Evolutionary conservation across 495 filamentous ascomycete species (phyloP).

Genomic region (Xylaria nigripes): DNA sequence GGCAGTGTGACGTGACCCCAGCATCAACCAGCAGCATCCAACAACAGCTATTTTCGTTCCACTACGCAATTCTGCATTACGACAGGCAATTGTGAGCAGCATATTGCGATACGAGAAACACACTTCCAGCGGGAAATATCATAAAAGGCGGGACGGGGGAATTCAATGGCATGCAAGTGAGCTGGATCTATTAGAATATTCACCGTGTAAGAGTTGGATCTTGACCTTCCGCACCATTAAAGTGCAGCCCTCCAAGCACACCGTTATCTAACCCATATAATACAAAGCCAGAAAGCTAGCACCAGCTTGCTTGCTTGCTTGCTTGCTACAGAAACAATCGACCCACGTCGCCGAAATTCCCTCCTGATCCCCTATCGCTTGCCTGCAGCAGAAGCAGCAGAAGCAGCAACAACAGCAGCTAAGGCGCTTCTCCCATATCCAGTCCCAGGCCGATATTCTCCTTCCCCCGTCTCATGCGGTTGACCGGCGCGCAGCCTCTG

Average conservation of each 20-base stretch:
- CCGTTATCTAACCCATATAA: background rate
- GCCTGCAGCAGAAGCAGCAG: too few relatives aligned
- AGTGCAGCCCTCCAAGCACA: background rate
- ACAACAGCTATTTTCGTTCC: background rate
- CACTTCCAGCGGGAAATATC: background rate
- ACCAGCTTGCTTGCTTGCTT: background rate
- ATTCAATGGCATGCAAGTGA: constrained; percentile 6
- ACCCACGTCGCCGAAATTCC: background rate
- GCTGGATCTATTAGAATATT: background rate
- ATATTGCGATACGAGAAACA: constrained; percentile 2
- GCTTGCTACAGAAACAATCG: background rate
- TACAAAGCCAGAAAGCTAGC: background rate
- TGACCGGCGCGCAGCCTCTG: constrained; percentile 26
- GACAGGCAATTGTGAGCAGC: background rate
- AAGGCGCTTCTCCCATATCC: background rate
- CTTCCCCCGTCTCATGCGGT: constrained; percentile 28
- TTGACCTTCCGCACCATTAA: background rate
- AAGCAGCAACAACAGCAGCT: too few relatives aligned
- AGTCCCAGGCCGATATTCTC: constrained; percentile 4
- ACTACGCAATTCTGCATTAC: background rate
- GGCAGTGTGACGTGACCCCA: constrained; percentile 4
- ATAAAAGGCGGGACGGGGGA: background rate
- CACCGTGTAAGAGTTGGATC: background rate
- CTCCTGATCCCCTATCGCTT: constrained; percentile 1
- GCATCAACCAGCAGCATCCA: constrained; percentile 3